Conservation (phyloP, 306 rosid species). For the Casuarina cunninghamiana region DNA sequence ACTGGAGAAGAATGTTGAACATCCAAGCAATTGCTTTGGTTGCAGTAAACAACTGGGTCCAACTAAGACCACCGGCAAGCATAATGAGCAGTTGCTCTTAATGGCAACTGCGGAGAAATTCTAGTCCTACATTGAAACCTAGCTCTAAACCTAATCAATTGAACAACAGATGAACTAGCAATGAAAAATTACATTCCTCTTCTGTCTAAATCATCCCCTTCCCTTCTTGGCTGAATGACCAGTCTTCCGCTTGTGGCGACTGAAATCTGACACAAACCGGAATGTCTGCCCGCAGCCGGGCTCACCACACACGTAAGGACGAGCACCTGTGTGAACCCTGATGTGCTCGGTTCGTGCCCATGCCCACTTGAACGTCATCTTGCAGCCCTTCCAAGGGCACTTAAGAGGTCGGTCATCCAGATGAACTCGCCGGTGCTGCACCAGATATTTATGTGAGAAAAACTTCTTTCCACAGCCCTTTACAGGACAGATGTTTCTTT, state of each 20-base stretch:
- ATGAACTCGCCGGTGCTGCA: constrained; percentile 96
- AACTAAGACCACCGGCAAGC: constrained; percentile 55
- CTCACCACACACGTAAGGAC: constrained; percentile 88
- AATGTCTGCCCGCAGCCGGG: constrained; percentile 92
- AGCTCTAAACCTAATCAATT: constrained; percentile 62
- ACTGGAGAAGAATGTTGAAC: constrained; percentile 39
- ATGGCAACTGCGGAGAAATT: constrained; percentile 66
- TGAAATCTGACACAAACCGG: constrained; percentile 96
- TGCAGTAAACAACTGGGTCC: constrained; percentile 61
- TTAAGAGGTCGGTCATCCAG: constrained; percentile 88
- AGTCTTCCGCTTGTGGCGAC: constrained; percentile 98
- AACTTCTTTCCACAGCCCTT: constrained; percentile 99
- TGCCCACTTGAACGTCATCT: constrained; percentile 99
- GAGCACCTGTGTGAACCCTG: constrained; percentile 94
- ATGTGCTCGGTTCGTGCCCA: constrained; percentile 99
- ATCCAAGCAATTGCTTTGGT: constrained; percentile 77
- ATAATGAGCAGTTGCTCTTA: constrained; percentile 59
- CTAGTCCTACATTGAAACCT: constrained; percentile 62
- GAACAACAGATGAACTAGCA: constrained; percentile 51
- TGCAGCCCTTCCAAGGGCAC: constrained; percentile 99
- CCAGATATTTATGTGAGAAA: constrained; percentile 96
- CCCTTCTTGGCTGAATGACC: constrained; percentile 83
- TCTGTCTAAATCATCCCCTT: constrained; percentile 38
- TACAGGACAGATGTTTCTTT: constrained; percentile 84
- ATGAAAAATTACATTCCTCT: constrained; percentile 45